Base-by-base conservation (phyloP, 164 flowering plant genomes). In the Malania oleifera region DNA sequence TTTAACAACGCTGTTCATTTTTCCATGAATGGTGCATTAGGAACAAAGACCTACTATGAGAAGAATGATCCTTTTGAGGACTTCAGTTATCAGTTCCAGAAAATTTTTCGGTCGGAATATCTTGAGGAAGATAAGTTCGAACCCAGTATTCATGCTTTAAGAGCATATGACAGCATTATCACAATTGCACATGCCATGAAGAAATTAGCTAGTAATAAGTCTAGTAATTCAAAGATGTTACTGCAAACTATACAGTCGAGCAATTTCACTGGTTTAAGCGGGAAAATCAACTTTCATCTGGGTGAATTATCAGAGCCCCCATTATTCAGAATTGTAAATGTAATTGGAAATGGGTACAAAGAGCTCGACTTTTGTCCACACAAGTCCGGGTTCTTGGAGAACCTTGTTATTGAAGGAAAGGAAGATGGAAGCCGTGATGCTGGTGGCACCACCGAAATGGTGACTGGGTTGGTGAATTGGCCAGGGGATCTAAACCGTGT, bases 381-480 rank as follows among this genome's bases (percentile, higher is more conserved):
- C 3, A 44, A 63, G 24, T 25, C 20, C 2, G 69, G 71, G 25
- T 67, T 69, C 54, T 59, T 14, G 41, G 20, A 38, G 7, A 9
- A 56, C 53, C 19, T 3, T 52, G 12, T 61, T 26, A 19, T 55
- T 24, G 44, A 9, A 12, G 48, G 17, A 18, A 18, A 11, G 28
- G 45, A 40, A n/a, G 38, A 40, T 9, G 29, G 40, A 5, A 39
- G 63, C 15, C 22, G 13, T 13, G 14, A 43, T n/a, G 46, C 1
- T 2, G 18, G 22, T 22, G 13, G 17, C 15, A 15, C 0, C 7
- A 8, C 39, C 44, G 39, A 10, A 22, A 23, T 13, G 0, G 44
- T 68, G 50, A 37, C 25, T 35, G 51, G 71, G 0, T 39, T 35
- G 0, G 70, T 79, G 23, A 35, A 34, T 44, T 82, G 83, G 82